A percentile compares a stretch with the other conserved stretches of the same genome.
phyloP scores from a whole-genome alignment of 257 asterid genomes.

The Orobanche coerulescens region DNA sequence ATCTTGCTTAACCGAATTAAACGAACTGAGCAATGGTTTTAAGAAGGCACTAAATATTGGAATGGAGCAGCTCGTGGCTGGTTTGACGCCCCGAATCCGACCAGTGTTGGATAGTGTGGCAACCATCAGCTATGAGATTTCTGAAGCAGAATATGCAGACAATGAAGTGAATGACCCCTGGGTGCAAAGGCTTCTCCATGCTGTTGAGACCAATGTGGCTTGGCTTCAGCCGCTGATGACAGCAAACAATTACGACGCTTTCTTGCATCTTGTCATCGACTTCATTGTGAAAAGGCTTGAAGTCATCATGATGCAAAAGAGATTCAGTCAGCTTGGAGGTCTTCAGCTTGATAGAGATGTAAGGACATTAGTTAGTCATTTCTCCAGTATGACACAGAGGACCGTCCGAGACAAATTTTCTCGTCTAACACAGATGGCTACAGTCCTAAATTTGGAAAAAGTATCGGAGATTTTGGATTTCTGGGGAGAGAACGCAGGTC shows the following conservation, averaged over 20 bases:
- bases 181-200: constrained; percentile 96
- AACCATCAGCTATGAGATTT: constrained; percentile 76
- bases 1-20: constrained; percentile 82
- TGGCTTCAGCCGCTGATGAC: constrained; percentile 95
- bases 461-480: constrained; percentile 94
- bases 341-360: constrained; percentile 94
- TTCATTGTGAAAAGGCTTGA: constrained; percentile 1
- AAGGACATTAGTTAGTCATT: constrained; percentile 82
- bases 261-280: neutral
- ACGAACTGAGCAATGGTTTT: constrained; percentile 71
- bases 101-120: constrained; percentile 84
- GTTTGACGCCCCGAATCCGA: constrained; percentile 74
- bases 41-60: constrained; percentile 65
- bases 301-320: constrained; percentile 82
- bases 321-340: constrained; percentile 97
- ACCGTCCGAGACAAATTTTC: constrained; percentile 92
- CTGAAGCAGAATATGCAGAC: constrained; percentile 93
- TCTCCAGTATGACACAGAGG: constrained; percentile 88
- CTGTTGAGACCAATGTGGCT: constrained; percentile 69
- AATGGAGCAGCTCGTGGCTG: constrained; percentile 75
- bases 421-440: constrained; percentile 95
- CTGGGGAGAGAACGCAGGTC: constrained; percentile 99
- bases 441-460: constrained; percentile 81
- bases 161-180: constrained; percentile 96
- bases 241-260: constrained; percentile 25